phyloP scores from a whole-genome alignment of 352 stramenopile species.

The Pythium periplocum region DNA sequence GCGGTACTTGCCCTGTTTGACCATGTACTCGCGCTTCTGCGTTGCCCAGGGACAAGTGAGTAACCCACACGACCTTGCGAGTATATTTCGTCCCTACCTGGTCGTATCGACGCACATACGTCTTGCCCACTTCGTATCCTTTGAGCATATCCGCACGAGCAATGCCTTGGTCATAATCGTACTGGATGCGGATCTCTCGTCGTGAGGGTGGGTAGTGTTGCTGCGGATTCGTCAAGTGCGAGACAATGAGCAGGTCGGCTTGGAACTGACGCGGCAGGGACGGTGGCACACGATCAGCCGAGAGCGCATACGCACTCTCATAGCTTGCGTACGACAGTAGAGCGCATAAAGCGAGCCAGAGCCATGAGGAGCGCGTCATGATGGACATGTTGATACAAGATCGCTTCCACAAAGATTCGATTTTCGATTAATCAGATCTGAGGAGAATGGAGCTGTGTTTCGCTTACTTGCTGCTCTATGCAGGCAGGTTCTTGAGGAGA shows the following conservation, averaged over 20 bases:
- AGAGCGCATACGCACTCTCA: too few species aligned
- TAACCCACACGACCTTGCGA: too few species aligned
- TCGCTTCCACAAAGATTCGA: too few species aligned
- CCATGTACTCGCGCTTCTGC: constrained; percentile 63
- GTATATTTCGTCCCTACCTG: constrained; percentile 3
- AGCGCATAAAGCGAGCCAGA: too few species aligned
- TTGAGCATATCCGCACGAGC: constrained; percentile 52
- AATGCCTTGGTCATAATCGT: constrained; percentile 56
- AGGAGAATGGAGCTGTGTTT: too few species aligned
- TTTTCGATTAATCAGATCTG: too few species aligned
- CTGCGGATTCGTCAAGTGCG: constrained; percentile 53
- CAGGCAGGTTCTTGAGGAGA: constrained; percentile 24
- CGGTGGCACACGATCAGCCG: constrained; percentile 13
- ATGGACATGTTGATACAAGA: too few species aligned
- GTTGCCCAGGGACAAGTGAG: too few species aligned
- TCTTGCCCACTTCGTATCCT: constrained; percentile 66
- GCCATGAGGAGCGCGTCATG: too few species aligned
- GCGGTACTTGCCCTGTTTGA: constrained; percentile 54
- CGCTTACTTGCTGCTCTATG: too few species aligned
- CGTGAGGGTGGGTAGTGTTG: constrained; percentile 53
- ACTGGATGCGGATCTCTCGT: constrained; percentile 49
- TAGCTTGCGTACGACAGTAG: too few species aligned
- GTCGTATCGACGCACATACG: constrained; percentile 66
- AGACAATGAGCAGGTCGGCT: constrained; percentile 46
- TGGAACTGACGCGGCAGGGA: constrained; percentile 53